Base-by-base conservation (phyloP, 2,329 filamentous ascomycete species). In the Conoideocrella luteorostrata region DNA sequence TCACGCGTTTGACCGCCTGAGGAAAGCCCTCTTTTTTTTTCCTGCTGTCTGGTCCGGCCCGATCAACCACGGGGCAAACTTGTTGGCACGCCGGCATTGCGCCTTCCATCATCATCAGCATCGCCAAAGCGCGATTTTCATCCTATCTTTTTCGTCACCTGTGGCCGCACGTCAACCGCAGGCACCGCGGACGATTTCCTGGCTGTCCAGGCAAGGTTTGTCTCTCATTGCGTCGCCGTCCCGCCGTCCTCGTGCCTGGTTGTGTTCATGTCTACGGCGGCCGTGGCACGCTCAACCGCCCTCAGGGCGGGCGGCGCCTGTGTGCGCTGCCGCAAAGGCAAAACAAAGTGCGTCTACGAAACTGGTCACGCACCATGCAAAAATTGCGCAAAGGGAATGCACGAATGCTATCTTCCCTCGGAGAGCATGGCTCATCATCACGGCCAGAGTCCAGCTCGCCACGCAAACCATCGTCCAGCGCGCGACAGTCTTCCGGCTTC, bases 301-400 rank as follows among this genome's bases (percentile, higher is more conserved):
- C 73, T 79, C 44, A 70, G 76, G 57, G 76, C 76, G 59, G 76
- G 76, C 57, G 76, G 75, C 54, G 77, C 77, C 54, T 80, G 77
- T 52, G 77, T 80, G 52, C 75, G 77, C 61, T 80, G 77, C 62
- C 75, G 77, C 59, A 80, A 80, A 58, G 77, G 77, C 64, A 80
- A 80, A 62, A 80, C 77, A 41, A 80, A 79, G 55, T 80, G 77
- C 50, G 76, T 80, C 54, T 80, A 80, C 64, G 77, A 80, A 50
- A 79, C 77, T 53, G 76, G 75, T 41, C 69, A 75, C 57, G 73
- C 75, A n/a, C 77, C 77, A 11, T 80, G 77, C 66, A 77, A 77
- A 58, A 80, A 80, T 62, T 80, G 77, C 62, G 74, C 75, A 38
- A 80, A 80, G 61, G 77, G 77, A 47, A 74, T 79, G 73, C 77